phyloP scores from a whole-genome alignment of 139 green algal species.

The Coelastrella sp. region DNA sequence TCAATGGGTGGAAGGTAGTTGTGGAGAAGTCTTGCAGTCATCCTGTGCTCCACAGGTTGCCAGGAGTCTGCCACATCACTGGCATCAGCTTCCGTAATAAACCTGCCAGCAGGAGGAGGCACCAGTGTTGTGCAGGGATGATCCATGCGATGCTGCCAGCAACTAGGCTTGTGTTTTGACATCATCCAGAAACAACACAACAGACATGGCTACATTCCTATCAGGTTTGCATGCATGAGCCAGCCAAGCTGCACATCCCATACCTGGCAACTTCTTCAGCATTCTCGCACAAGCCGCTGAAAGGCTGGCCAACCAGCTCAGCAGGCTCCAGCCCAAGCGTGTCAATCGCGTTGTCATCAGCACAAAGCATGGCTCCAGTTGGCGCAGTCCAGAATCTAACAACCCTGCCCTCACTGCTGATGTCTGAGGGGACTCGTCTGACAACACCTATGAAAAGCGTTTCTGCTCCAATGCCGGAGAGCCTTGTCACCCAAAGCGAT shows the following conservation, averaged over 20 bases:
- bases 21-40: constrained; percentile 6
- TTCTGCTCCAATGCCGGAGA: constrained; percentile 3
- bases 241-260: not conserved
- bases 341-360: not conserved
- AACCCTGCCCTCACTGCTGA: not conserved
- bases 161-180: too few relatives aligned
- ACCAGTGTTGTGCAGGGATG: not conserved
- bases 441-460: constrained; percentile 17
- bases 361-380: constrained; percentile 20
- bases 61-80: not conserved
- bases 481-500: not conserved
- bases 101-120: too few relatives aligned
- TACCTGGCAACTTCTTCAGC: not conserved
- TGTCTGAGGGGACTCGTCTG: not conserved
- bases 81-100: not conserved
- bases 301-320: constrained; percentile 11
- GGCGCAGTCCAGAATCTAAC: not conserved
- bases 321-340: not conserved
- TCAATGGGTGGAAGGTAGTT: constrained; percentile 25
- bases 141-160: too few relatives aligned
- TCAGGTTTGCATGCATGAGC: not conserved
- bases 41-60: not conserved
- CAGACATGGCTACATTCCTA: not conserved
- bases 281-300: constrained; percentile 11
- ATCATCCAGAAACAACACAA: too few relatives aligned